Base-by-base conservation (phyloP, 495 filamentous ascomycete genomes). In the Endocarpon pusillum region DNA sequence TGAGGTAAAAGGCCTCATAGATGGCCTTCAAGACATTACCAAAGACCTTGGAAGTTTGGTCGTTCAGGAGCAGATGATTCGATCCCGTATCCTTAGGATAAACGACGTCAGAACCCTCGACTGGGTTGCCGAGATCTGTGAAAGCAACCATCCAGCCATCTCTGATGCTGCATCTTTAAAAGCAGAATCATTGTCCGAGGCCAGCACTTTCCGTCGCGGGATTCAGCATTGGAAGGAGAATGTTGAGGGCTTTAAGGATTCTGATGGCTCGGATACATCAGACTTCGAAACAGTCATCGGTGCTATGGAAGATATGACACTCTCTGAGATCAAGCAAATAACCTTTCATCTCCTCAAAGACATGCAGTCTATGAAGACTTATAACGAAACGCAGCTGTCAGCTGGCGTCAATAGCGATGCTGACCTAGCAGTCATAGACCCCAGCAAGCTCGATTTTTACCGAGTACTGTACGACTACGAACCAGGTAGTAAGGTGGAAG, bases 151-250 rank as follows among this genome's bases (percentile, higher is more conserved):
- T 14, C 28, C 12, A 17, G 28, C 28, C 5, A 15, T 31, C 12
- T 31, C 28, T 14, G 28, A 31, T 5, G 28, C 28, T 7, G 28
- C 28, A 5, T 31, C 28, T 15, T 5, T 14, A 17, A 31, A 31
- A 17, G 28, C 28, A 17, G 28, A 14, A 31, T 15, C 28, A n/a
- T 7, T 31, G 12, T 15, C 28, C 28, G 28, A 31, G 12, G 19
- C 12, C 19, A 14, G 28, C 28, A 31, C 28, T 4, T 5, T 14
- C 4, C 5, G 4, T 17, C 5, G 19, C 7, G 28, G 19, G 5
- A 31, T 31, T 31, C 28, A 5, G 28, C 7, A 31, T 17, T 31
- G 28, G 28, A 31, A 31, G 12, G 28, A 31, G 12, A 31, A 5
- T 14, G 5, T 31, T 17, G 5, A 5, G 7, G 12, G 8, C 8